Percentiles rank a stretch among this genome's conserved stretches.
Conservation (phyloP, 148 eudicot species). For the Dysphania ambrosioides region DNA sequence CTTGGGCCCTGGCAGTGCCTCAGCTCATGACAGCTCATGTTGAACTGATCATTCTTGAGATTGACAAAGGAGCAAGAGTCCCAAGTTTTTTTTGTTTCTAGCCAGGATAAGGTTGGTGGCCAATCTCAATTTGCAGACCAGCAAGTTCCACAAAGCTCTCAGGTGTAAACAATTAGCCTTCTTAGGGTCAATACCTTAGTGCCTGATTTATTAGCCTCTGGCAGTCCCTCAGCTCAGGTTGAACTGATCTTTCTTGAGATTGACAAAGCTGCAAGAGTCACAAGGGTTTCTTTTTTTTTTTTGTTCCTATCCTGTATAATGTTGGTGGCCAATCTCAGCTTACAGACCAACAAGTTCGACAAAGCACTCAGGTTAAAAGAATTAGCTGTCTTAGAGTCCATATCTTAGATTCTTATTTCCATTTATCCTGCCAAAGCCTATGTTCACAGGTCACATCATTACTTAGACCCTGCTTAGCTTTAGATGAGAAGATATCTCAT, state of each 20-base stretch:
- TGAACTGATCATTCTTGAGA: background rate
- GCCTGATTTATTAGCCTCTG: background rate
- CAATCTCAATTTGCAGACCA: background rate
- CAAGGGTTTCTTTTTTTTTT: background rate
- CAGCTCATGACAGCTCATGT: too few relatives aligned
- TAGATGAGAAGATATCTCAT: background rate
- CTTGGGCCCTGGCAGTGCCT: background rate
- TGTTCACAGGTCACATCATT: background rate
- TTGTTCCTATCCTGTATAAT: background rate
- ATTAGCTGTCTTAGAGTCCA: background rate
- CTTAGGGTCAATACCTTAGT: background rate
- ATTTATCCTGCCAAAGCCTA: background rate
- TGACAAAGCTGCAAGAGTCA: background rate
- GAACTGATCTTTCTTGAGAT: background rate
- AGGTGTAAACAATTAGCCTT: background rate
- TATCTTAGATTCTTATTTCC: too few relatives aligned
- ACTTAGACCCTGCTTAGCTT: background rate
- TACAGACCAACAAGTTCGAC: background rate
- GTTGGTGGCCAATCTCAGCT: background rate
- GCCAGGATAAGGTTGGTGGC: background rate
- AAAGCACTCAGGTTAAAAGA: background rate
- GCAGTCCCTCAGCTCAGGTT: background rate
- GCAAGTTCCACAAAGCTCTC: background rate
- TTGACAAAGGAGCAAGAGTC: background rate
- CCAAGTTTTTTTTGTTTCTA: background rate